These are phyloP conservation scores for Vitis hybrid DNA, from an alignment of 177 flowering plant species.

Conservation along the genomic window DNA sequence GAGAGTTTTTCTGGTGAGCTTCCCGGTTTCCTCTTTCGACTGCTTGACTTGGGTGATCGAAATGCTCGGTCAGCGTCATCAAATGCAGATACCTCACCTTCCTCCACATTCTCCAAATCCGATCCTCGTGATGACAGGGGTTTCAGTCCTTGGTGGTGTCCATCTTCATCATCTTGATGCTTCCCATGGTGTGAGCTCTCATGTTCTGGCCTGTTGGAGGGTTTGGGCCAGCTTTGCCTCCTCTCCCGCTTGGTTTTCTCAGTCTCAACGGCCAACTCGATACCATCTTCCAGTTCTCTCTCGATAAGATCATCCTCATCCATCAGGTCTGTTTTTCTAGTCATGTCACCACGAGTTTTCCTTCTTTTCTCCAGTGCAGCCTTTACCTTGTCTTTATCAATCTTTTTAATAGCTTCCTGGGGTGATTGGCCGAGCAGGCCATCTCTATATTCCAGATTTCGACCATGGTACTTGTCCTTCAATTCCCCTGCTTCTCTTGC, in stretches of 20 bases:
- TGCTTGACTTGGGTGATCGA: constrained; percentile 22
- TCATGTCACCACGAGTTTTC: constrained; percentile 57
- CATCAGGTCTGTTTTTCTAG: constrained; percentile 55
- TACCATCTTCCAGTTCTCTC: constrained; percentile 83
- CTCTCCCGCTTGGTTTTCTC: constrained; percentile 60
- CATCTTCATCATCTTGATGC: constrained; percentile 21
- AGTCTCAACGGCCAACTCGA: constrained; percentile 67
- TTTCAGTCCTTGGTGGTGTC: constrained; percentile 4
- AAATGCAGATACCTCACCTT: constrained; percentile 33
- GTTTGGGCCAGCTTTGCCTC: constrained; percentile 44
- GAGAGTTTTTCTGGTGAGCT: constrained; percentile 19
- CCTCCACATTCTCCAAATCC: constrained; percentile 30
- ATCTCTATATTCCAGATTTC: constrained; percentile 35
- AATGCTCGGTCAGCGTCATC: constrained; percentile 16
- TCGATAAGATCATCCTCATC: constrained; percentile 93
- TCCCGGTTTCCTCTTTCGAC: constrained; percentile 31
- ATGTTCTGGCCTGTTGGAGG: neutral
- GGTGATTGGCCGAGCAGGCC: constrained; percentile 52
- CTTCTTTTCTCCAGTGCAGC: constrained; percentile 68
- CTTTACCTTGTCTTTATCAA: constrained; percentile 78
- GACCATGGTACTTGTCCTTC: constrained; percentile 22
- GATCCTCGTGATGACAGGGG: constrained; percentile 13
- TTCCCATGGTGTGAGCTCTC: constrained; percentile 16
- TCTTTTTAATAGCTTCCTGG: constrained; percentile 60
- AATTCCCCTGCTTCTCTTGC: constrained; percentile 40